Base-by-base conservation (phyloP, 2,329 filamentous ascomycete genomes). In the Clonostachys rosea region DNA sequence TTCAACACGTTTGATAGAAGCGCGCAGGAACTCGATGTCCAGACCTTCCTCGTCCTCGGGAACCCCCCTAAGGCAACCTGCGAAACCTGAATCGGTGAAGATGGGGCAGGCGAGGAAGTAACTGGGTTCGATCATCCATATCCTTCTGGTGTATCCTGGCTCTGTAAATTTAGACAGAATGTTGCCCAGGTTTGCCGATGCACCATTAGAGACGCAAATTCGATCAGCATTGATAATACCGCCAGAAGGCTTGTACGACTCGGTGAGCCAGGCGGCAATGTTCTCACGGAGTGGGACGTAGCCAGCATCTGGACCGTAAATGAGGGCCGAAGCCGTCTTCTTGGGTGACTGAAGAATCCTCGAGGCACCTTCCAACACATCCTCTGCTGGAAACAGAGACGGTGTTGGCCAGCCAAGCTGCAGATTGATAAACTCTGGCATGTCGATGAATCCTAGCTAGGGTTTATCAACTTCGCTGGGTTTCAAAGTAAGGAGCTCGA, bases 71-170 rank as follows among this genome's bases (percentile, higher is more conserved):
- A 85, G 59, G 43, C 74, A 75, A 11, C 69, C 69, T 20, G 67
- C 65, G 50, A 84, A 84, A 1, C 80, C 76, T 37, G 74, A 69
- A 61, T 87, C 83, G 40, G 83, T 74, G 49, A 86, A 79, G 24
- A 84, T 78, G 2, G 78, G 69, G 57, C 81, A 84, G 1, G 76
- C 79, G 12, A 84, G 66, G 63, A 82, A 79, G 59, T 86, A 87
- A 2, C 75, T 77, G 5, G 83, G 83, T 24, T 76, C 74, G 2
- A 84, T 75, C 62, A 85, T 74, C 77, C 79, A 86, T 18, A 86
- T 68, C 57, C 76, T 74, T 36, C 74, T 68, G 10, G 83, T 86
- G 57, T 79, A 83, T 5, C 68, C 58, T 1, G 81, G 79, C 56
- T 86, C 83, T 1, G 82, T 79, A 54, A 81, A 86, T 18, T 45